phyloP scores from a whole-genome alignment of 306 rosid species.

The Oemleria cerasiformis region DNA sequence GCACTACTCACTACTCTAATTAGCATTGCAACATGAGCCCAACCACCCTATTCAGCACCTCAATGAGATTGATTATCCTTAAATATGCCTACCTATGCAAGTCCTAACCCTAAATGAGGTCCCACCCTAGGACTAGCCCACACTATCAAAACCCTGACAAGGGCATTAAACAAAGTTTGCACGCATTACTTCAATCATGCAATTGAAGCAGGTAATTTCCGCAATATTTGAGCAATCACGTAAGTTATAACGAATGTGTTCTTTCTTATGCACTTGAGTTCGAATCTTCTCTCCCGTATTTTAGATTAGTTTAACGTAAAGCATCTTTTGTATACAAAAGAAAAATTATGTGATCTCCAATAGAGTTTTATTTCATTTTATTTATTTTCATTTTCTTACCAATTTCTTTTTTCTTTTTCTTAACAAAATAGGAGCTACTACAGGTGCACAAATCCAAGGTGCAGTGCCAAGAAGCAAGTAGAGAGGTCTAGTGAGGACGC shows the following conservation, averaged over 20 bases:
- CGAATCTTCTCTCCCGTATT: not conserved
- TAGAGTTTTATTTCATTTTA: not conserved
- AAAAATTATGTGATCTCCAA: not conserved
- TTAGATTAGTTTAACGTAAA: not conserved
- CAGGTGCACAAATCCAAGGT: conserved; percentile 86
- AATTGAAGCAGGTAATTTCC: not conserved
- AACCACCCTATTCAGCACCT: conserved; percentile 14
- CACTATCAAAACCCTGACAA: not conserved
- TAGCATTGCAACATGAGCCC: not conserved
- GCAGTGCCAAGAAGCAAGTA: conserved; percentile 90
- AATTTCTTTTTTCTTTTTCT: not conserved
- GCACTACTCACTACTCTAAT: not conserved
- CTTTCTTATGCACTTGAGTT: not conserved
- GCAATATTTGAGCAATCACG: too few relatives aligned
- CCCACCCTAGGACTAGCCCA: not conserved
- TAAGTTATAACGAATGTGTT: too few relatives aligned
- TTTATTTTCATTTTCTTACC: not conserved
- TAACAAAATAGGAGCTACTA: conserved; percentile 68
- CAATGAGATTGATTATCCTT: conserved; percentile 4
- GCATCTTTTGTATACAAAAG: not conserved
- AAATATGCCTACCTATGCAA: not conserved
- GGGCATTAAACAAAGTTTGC: not conserved
- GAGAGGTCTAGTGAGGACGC: conserved; percentile 80
- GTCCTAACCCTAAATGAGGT: not conserved
- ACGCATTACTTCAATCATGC: not conserved